Percentiles rank a stretch among this genome's conserved stretches.
Conservation (phyloP, 257 asterid species). For the Galeopsis tetrahit region DNA sequence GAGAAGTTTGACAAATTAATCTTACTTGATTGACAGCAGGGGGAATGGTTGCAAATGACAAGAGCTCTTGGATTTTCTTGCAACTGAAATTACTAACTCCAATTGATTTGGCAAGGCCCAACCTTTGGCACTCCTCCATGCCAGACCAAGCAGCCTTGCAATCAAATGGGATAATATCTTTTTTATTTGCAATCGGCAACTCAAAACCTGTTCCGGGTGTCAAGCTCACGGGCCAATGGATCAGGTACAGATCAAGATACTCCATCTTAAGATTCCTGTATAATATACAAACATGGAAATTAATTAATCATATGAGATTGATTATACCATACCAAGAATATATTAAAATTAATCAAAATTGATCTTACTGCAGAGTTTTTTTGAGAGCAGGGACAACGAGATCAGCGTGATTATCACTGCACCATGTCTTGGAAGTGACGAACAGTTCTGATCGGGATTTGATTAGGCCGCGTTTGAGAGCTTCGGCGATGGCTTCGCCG, state of each 20-base stretch:
- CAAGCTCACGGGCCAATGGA: slow-evolving; percentile 55
- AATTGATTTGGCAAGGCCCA: slow-evolving; percentile 55
- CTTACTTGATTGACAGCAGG: slow-evolving; percentile 37
- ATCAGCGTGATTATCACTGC: slow-evolving; percentile 47
- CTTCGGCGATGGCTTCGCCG: slow-evolving; percentile 50
- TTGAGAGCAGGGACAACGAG: slow-evolving; percentile 44
- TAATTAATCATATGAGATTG: too few species aligned
- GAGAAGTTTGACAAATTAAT: too few species aligned
- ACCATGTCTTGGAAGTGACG: slow-evolving; percentile 48
- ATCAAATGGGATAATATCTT: slow-evolving; percentile 51
- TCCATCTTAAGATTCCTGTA: slow-evolving; percentile 50
- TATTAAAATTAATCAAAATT: not conserved
- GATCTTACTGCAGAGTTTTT: slow-evolving; percentile 38
- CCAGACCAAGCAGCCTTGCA: slow-evolving; percentile 55
- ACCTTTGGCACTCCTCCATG: slow-evolving; percentile 55
- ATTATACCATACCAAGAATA: too few species aligned
- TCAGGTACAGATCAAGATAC: slow-evolving; percentile 52
- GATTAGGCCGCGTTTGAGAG: slow-evolving; percentile 37
- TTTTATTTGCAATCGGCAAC: slow-evolving; percentile 42
- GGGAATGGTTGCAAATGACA: slow-evolving; percentile 27
- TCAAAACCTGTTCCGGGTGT: slow-evolving; percentile 38
- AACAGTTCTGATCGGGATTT: slow-evolving; percentile 45
- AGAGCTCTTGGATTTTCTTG: slow-evolving; percentile 43
- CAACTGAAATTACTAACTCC: slow-evolving; percentile 61
- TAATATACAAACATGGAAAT: slow-evolving; percentile 15